Evolutionary conservation across 495 filamentous ascomycete species (phyloP), one percentile per base, ranked within the genome.

Genomic region (Collariella sp.): DNA sequence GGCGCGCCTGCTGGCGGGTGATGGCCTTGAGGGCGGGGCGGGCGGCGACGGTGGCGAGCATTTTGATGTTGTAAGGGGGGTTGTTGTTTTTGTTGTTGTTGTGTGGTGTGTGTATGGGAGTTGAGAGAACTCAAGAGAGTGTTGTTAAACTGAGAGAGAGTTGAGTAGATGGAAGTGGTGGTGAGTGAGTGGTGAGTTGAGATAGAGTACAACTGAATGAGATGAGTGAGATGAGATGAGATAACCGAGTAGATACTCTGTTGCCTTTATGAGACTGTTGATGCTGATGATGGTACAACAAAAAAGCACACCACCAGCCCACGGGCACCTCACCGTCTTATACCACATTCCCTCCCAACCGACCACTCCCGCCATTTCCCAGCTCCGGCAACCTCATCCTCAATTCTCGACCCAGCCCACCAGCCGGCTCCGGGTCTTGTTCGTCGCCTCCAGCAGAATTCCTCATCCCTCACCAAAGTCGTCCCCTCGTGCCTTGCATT

Each of bases 31-130:
- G n/a, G 26, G 9, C 26, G 5, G 26, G 26, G 26, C 43, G 33
- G 46, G 48, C 34, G 19, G 58, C 56, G 39, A 55, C 54, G 19
- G 51, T 57, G 50, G 63, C 55, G 58, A 64, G 43, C 53, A 62
- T 54, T 48, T 60, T 65, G 42, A 15, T 64, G 45, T 34, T 56
- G 48, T 39, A 41, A 43, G 7, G 24, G 29, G 39, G 15, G 36
- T 41, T 55, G 41, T 15, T 35, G 45, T 47, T 36, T 22, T 20
- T 24, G 47, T 16, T 48, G 26, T 43, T 19, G 45, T 39, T 38
- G 40, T 7, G 45, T 44, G 15, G 44, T 48, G 23, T 31, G 26
- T 4, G 26, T 31, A 31, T 31, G 4, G 26, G 26, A 31, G 26
- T 31, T 31, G 26, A 31, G 26, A n/a, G n/a, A n/a, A n/a, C n/a